Evolutionary conservation across 768 basidiomycete genomes (phyloP).

Genomic region (Rhodotorula sphaerocarpa): DNA sequence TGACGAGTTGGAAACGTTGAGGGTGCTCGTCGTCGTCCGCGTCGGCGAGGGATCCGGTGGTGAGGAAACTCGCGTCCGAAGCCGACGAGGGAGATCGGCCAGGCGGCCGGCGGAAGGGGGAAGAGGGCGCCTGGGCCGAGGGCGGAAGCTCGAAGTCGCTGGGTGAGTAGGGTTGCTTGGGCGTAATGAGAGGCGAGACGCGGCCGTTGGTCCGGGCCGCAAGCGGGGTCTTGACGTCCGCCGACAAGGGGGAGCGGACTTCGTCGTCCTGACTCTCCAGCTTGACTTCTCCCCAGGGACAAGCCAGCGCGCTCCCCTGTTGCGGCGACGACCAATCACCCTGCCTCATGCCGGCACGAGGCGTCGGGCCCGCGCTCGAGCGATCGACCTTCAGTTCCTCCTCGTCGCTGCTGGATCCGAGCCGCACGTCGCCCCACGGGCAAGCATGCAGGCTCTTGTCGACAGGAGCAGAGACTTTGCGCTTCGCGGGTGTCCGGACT

Average conservation of each 20-base stretch:
- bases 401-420: background rate
- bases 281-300: constrained; percentile 6
- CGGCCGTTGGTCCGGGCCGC: background rate
- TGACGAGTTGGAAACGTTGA: constrained; percentile 5
- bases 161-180: background rate
- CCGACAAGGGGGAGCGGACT: too few species aligned
- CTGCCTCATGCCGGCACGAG: too few species aligned
- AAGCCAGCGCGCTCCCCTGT: background rate
- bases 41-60: background rate
- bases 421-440: background rate
- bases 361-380: too few species aligned
- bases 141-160: background rate
- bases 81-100: background rate
- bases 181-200: background rate
- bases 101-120: background rate
- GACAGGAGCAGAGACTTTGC: background rate
- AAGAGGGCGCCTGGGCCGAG: background rate
- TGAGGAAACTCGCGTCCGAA: background rate
- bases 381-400: background rate
- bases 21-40: too few species aligned
- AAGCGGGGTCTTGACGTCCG: background rate
- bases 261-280: background rate
- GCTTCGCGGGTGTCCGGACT: background rate
- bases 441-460: background rate
- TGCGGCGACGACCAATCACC: too few species aligned